Evolutionary conservation across 148 eudicot species (phyloP).

Genomic region (Heliamphora exappendiculata): DNA sequence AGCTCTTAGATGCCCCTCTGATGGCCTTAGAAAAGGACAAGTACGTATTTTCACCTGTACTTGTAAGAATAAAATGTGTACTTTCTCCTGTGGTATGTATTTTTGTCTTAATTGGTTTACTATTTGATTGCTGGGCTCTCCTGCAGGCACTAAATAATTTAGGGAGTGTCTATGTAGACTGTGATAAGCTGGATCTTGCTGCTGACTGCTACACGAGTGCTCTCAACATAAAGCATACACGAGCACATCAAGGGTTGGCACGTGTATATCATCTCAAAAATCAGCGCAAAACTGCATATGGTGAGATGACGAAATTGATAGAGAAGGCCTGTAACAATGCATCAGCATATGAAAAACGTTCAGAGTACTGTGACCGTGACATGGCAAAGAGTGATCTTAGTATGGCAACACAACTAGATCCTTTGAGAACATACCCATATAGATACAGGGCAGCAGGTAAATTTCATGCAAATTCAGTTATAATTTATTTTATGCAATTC

Average conservation of each 20-base stretch:
- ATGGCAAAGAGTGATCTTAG: constrained; percentile 71
- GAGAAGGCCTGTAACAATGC: constrained; percentile 83
- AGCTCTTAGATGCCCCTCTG: constrained; percentile 90
- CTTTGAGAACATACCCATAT: constrained; percentile 80
- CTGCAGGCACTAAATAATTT: constrained; percentile 79
- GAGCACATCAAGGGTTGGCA: constrained; percentile 94
- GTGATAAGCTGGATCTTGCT: constrained; percentile 81
- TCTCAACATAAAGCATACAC: constrained; percentile 76
- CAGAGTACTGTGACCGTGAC: constrained; percentile 91
- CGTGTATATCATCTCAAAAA: constrained; percentile 66
- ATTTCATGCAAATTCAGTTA: constrained; percentile 12
- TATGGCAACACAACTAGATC: constrained; percentile 73
- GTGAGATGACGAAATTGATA: constrained; percentile 85
- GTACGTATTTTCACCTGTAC: constrained; percentile 29
- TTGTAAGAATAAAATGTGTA: background rate
- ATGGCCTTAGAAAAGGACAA: constrained; percentile 91
- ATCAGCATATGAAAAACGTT: constrained; percentile 84
- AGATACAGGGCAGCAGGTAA: constrained; percentile 91
- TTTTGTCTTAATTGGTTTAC: background rate
- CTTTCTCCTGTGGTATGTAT: background rate
- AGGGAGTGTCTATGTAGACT: constrained; percentile 82
- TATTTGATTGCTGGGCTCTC: constrained; percentile 14
- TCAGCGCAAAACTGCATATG: constrained; percentile 86
- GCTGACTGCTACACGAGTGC: constrained; percentile 88
- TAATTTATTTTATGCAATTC: background rate